Base-by-base conservation (phyloP, 495 filamentous ascomycete genomes). In the Trichodelitschia bisporula region DNA sequence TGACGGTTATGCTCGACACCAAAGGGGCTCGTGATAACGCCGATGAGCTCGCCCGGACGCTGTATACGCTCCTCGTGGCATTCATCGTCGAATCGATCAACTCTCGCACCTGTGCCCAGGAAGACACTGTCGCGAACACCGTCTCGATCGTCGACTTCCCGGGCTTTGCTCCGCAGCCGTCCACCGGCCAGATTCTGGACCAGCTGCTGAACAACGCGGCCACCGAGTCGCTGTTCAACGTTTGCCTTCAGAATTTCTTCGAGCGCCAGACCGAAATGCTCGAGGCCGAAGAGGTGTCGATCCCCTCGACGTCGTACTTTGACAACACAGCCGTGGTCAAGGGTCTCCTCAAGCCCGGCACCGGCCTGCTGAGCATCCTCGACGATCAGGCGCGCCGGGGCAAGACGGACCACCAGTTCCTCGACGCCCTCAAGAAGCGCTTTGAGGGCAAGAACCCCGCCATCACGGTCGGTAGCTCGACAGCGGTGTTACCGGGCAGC, bases 1-100 rank as follows among this genome's bases (percentile, higher is more conserved):
- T 97, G 16, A 97, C 86, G 0, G 76, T 97, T 17, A 86, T 97
- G 83, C 59, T 97, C 4, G 86, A 97, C 47, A 80, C 84, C 3
- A 69, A 64, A 25, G 86, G 86, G 21, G 86, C 86, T 12, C 66
- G 84, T 14, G 69, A 64, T 18, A 91, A 90, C 45, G 86, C 86
- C 9, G 84, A 95, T 47, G 84, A 91, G 46, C 61, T 97, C 24
- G 84, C 86, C 1, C 63, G 83, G 31, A 92, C 80, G 0, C 59
- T 97, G 2, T 97, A 97, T 50, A 83, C 83, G n/a, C 72, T 97
- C 3, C 58, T 97, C 13, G 83, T 92, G 11, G 79, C 84, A 8
- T 92, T 78, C 43, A 64, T 95, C 11, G 75, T 93, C 38, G 86
- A 97, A 50, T 72, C 56, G 31, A 75, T 91, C 47, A 97, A 97